Evolutionary conservation across 495 filamentous ascomycete genomes (phyloP).

Genomic region (Haplographium delicatum): DNA sequence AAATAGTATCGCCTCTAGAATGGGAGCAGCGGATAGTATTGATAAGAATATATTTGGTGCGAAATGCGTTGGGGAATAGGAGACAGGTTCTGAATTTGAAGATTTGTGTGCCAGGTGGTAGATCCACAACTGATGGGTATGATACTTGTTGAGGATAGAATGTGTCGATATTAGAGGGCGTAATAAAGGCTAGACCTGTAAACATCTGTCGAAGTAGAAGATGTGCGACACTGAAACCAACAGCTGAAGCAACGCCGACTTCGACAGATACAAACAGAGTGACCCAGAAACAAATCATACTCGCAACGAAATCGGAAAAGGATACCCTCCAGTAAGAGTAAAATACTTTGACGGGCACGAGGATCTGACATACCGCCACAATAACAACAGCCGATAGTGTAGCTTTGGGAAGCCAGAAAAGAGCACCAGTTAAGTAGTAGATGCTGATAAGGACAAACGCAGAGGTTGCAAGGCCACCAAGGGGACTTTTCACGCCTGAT

Average conservation of each 20-base stretch:
- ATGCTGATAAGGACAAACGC: conserved; percentile 41
- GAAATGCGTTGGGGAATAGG: too few relatives aligned
- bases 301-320: conserved; percentile 42
- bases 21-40: too few relatives aligned
- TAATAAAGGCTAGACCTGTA: too few relatives aligned
- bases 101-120: too few relatives aligned
- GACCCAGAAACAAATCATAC: conserved; percentile 44
- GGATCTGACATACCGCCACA: conserved; percentile 40
- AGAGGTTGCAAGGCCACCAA: conserved; percentile 39
- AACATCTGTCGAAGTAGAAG: background rate
- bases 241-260: conserved; percentile 40
- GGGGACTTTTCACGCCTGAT: conserved; percentile 29
- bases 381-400: conserved; percentile 32
- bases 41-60: too few relatives aligned
- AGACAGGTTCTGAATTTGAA: too few relatives aligned
- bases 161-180: too few relatives aligned
- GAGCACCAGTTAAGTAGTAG: conserved; percentile 39
- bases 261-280: conserved; percentile 45
- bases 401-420: conserved; percentile 47
- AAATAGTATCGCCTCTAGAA: too few relatives aligned
- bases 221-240: conserved; percentile 25
- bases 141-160: too few relatives aligned
- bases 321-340: conserved; percentile 44
- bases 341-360: conserved; percentile 36
- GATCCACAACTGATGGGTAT: too few relatives aligned